Evolutionary conservation across 2,329 filamentous ascomycete genomes (phyloP), one percentile per base, ranked within the genome.

Genomic region (Talaromyces amestolkiae): DNA sequence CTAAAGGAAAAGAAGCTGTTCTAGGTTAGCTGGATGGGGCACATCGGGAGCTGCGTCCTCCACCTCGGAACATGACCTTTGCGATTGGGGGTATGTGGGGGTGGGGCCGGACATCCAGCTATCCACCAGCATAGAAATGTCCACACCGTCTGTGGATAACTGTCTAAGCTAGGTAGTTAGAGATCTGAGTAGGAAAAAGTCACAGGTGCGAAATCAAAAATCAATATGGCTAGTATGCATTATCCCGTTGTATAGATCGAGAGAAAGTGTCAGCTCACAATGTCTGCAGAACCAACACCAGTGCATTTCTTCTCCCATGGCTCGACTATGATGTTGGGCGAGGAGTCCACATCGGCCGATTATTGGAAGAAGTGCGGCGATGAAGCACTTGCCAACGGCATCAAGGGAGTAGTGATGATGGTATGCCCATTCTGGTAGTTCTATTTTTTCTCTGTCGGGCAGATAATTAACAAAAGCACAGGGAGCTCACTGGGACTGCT

Each of bases 281-380:
- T 61, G 45, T 51, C n/a, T 37, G n/a, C n/a, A 45, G 61, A 19
- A 24, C 37, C 47, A 39, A 83, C 86, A 6, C 87, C 87, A 1
- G 86, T 89, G 0, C 85, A 89, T 72, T 86, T 89, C 77, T 90
- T 90, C 76, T 89, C 87, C 2, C 88, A 90, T 82, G 88, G 88
- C 72, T 89, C 87, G 15, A 90, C 87, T 45, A 89, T 89, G 87
- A 90, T 90, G 88, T 77, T 90, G 15, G 88, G 87, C 41, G 88
- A 90, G 71, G 83, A 88, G 69, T 86, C 84, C 15, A 74, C 78
- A 2, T 87, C 86, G 0, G 87, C 87, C 11, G 80, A 82, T 22
- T 90, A 89, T 76, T 90, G 88, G 88, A 87, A 88, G 72, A 80
- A 83, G 68, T 85, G 84, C 69, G 88, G 88, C 58, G 86, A 89